Base-by-base conservation (phyloP, 331 rosid genomes). In the Malus hybrid region DNA sequence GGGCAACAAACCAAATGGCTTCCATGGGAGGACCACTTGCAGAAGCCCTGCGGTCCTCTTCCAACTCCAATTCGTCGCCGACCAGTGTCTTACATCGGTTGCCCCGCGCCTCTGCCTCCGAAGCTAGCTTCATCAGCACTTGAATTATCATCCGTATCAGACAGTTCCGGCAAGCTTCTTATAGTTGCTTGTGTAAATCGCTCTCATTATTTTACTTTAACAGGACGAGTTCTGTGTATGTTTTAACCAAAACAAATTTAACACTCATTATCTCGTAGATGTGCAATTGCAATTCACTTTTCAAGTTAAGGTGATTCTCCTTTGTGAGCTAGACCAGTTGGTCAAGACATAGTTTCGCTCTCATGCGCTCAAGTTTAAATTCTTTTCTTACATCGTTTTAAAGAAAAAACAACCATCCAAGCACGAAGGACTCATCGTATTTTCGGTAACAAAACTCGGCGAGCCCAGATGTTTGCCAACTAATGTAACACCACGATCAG, bases 11-110 rank as follows among this genome's bases (percentile, higher is more conserved):
- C 84, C 99, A 85, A 44, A 91, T 87, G 89, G 81, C 91, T 65
- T 88, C 98, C 1, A 84, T 91, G 99, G 99, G 99, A 6, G 99
- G 98, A 13, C 99, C 98, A 56, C 96, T 95, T n/a, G 99, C 98
- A 0, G 99, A 95, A 76, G 99, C 96, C 16, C 86, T 95, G 12
- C 86, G 93, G 64, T 95, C 99, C 18, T 81, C 98, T 3, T 81
- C 98, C 4, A 84, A 85, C 50, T 73, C 96, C 65, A 82, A 85
- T 70, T 88, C 97, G 4, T 90, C 97, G 6, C 99, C 97, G 0
- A 95, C 97, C 1, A 92, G 96, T 50, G 98, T 92, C 65, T 80
- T 95, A 20, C 97, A 89, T 82, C 96, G 87, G 77, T 78, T 90
- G 86, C 86, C 89, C 28, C 93, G 95, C 62, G 61, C 75, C 59